Conservation (phyloP, 2,329 filamentous ascomycete genomes). For the Sphaceloma murrayae region DNA sequence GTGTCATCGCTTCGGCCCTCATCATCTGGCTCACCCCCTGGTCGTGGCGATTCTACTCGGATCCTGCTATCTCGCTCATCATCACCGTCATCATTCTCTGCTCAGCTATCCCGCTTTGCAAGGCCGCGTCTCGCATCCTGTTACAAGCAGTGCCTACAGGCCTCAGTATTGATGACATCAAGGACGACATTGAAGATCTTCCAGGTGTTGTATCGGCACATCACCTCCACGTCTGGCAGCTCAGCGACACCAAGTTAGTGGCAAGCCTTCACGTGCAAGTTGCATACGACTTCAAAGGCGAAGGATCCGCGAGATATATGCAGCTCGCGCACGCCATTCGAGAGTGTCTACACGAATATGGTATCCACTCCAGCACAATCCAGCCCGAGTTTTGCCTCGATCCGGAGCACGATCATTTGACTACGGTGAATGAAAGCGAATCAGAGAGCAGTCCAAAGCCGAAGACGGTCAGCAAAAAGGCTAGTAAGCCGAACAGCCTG, state of each 20-base stretch:
- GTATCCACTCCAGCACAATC: slow-evolving; percentile 94
- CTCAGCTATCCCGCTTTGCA: slow-evolving; percentile 68
- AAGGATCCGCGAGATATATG: slow-evolving; percentile 77
- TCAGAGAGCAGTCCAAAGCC: slow-evolving; percentile 26
- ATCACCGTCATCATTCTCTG: slow-evolving; percentile 71
- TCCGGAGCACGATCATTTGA: slow-evolving; percentile 35
- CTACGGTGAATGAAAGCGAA: slow-evolving; percentile 23
- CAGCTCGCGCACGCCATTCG: slow-evolving; percentile 71
- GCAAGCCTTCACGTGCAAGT: slow-evolving; percentile 91
- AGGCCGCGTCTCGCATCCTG: slow-evolving; percentile 74
- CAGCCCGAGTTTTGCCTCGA: slow-evolving; percentile 69
- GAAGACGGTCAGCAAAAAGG: slow-evolving; percentile 31
- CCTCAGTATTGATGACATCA: slow-evolving; percentile 79
- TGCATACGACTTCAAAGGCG: slow-evolving; percentile 75
- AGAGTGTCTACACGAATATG: slow-evolving; percentile 84
- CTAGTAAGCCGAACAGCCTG: slow-evolving; percentile 26
- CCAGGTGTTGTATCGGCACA: slow-evolving; percentile 84
- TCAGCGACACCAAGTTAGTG: slow-evolving; percentile 88
- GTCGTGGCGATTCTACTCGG: slow-evolving; percentile 74
- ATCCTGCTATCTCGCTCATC: slow-evolving; percentile 84
- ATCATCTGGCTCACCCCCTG: slow-evolving; percentile 86
- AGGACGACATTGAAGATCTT: slow-evolving; percentile 77
- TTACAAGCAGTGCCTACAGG: slow-evolving; percentile 88
- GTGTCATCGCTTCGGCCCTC: slow-evolving; percentile 72
- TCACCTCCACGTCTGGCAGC: slow-evolving; percentile 95